A percentile compares a stretch with the other conserved stretches of the same genome.
Evolutionary conservation across 805 yeast species (phyloP).

Genomic region (Kazachstania africana): DNA sequence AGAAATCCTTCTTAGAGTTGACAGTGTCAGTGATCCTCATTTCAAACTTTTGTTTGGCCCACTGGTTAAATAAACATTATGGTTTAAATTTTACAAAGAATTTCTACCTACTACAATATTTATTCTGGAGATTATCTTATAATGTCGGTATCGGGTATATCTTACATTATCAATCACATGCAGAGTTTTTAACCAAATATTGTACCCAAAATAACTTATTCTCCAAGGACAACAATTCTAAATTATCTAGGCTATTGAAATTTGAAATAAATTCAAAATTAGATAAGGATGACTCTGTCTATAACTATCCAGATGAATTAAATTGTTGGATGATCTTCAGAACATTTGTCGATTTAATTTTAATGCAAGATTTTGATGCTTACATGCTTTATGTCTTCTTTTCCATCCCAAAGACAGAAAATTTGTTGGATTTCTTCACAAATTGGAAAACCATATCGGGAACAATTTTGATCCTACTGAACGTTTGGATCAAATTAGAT

Average conservation of each 20-base stretch:
- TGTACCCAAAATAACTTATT: conserved; percentile 38
- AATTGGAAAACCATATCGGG: conserved; percentile 48
- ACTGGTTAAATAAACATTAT: conserved; percentile 12
- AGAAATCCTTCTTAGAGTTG: conserved; percentile 57
- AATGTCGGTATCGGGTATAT: conserved; percentile 72
- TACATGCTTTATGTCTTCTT: conserved; percentile 52
- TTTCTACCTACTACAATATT: conserved; percentile 42
- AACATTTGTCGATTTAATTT: conserved; percentile 65
- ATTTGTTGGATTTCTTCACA: conserved; percentile 28
- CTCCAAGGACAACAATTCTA: conserved; percentile 17
- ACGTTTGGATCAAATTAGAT: conserved; percentile 75
- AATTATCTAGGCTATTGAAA: conserved; percentile 32
- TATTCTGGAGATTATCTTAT: conserved; percentile 66
- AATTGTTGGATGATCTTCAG: conserved; percentile 77
- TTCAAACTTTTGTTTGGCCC: conserved; percentile 27
- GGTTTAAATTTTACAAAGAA: conserved; percentile 18
- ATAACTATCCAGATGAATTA: conserved; percentile 54
- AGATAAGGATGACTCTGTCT: conserved; percentile 17
- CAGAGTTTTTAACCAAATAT: conserved; percentile 41
- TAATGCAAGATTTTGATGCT: conserved; percentile 75
- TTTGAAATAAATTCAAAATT: conserved; percentile 32
- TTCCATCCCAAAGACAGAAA: conserved; percentile 33
- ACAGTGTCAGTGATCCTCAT: conserved; percentile 38
- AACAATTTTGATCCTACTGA: conserved; percentile 50
- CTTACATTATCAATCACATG: conserved; percentile 53